phyloP scores from a whole-genome alignment of 2,329 filamentous ascomycete species.

The Trichophyton rubrum region DNA sequence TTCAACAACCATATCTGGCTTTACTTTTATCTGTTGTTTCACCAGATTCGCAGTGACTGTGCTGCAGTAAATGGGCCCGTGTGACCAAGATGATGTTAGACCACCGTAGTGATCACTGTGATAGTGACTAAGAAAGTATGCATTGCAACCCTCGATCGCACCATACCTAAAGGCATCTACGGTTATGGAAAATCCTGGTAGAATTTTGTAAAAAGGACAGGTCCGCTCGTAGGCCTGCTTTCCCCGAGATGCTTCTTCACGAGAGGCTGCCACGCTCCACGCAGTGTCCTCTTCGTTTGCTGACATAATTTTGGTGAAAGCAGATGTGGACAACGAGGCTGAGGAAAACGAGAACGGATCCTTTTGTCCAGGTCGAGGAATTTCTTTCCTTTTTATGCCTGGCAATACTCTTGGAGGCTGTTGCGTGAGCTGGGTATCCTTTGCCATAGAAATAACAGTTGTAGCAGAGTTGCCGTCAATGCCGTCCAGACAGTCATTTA shows the following conservation, averaged over 20 bases:
- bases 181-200: constrained; percentile 82
- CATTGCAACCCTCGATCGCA: constrained; percentile 78
- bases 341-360: constrained; percentile 56
- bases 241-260: constrained; percentile 64
- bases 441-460: constrained; percentile 6
- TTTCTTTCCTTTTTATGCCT: constrained; percentile 53
- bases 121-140: constrained; percentile 95
- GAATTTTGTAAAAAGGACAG: constrained; percentile 97
- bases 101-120: constrained; percentile 97
- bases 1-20: constrained; percentile 71
- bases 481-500: constrained; percentile 86
- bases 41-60: constrained; percentile 83
- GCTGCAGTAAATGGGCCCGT: constrained; percentile 95
- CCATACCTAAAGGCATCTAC: constrained; percentile 96
- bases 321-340: constrained; percentile 44
- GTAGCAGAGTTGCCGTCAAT: constrained; percentile 64
- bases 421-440: constrained; percentile 14
- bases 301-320: constrained; percentile 89
- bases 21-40: constrained; percentile 70
- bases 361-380: constrained; percentile 65
- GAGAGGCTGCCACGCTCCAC: constrained; percentile 74
- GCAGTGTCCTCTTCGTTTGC: constrained; percentile 79
- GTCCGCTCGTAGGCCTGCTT: constrained; percentile 79
- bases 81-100: constrained; percentile 72
- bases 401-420: constrained; percentile 27